Conservation (phyloP, 192 early-diverging fungal genomes). For the Umbelopsis vinacea region DNA sequence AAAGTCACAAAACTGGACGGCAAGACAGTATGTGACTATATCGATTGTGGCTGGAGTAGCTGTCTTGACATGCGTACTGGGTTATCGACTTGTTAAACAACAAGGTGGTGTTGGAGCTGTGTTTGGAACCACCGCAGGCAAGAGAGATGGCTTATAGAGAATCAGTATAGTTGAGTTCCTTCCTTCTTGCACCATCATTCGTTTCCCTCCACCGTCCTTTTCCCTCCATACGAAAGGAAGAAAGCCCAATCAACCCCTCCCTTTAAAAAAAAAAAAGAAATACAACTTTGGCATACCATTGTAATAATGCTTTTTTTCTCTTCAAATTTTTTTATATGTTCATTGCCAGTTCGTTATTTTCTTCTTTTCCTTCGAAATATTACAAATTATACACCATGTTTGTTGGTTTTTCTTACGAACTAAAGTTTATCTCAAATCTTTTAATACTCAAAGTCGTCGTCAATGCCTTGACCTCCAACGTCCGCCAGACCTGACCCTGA, state of each 20-base stretch:
- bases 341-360: background rate
- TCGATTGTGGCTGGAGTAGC: slow-evolving; percentile 36
- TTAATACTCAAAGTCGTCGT: slow-evolving; percentile 28
- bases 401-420: background rate
- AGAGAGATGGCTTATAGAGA: slow-evolving; percentile 14
- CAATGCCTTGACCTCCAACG: slow-evolving; percentile 5
- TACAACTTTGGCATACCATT: background rate
- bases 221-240: background rate
- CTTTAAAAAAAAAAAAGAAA: no score
- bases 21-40: slow-evolving; percentile 29
- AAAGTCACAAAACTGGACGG: slow-evolving; percentile 31
- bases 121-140: background rate
- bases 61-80: slow-evolving; percentile 33
- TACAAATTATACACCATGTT: slow-evolving; percentile 15
- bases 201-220: background rate
- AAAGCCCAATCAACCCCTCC: background rate
- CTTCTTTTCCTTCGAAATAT: background rate
- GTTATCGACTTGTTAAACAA: slow-evolving; percentile 43
- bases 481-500: background rate
- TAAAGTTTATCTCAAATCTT: background rate
- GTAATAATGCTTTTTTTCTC: slow-evolving; percentile 15
- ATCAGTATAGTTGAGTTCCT: background rate
- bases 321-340: background rate
- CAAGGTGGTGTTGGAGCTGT: slow-evolving; percentile 22
- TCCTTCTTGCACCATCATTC: background rate